Percentiles rank a stretch among this genome's conserved stretches.
phyloP scores from a whole-genome alignment of 257 asterid species.

The Henckelia pumila region DNA sequence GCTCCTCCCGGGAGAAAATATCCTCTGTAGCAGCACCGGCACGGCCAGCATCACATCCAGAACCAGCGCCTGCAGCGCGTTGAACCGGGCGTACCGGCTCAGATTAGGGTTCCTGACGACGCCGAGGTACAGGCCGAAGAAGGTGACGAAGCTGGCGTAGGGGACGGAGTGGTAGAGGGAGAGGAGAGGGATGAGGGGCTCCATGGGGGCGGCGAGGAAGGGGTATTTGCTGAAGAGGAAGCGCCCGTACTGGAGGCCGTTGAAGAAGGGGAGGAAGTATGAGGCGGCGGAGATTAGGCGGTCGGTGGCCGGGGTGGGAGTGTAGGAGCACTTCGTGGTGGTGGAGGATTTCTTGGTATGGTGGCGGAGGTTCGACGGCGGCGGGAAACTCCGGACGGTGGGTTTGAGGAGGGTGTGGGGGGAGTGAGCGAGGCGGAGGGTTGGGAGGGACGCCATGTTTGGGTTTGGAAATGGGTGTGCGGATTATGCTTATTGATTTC shows the following conservation, averaged over 20 bases:
- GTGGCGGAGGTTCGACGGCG: conserved; percentile 24
- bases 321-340: conserved; percentile 33
- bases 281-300: conserved; percentile 83
- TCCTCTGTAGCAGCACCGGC: conserved; percentile 78
- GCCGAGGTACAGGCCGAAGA: conserved; percentile 80
- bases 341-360: conserved; percentile 19
- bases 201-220: conserved; percentile 54
- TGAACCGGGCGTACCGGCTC: conserved; percentile 73
- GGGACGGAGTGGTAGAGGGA: conserved; percentile 85
- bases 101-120: conserved; percentile 61
- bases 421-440: conserved; percentile 30
- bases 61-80: conserved; percentile 84
- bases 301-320: conserved; percentile 75
- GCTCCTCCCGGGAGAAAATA: conserved; percentile 59
- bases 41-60: conserved; percentile 77
- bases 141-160: conserved; percentile 77
- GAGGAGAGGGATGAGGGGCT: conserved; percentile 73
- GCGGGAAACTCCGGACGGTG: conserved; percentile 2
- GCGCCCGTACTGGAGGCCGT: conserved; percentile 87
- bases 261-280: conserved; percentile 89
- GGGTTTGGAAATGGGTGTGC: background rate
- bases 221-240: conserved; percentile 82
- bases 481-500: background rate
- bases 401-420: conserved; percentile 17
- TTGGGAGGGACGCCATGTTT: background rate